Evolutionary conservation across 371 early-diverging fungal genomes (phyloP).

Genomic region (Fennellomyces sp.): DNA sequence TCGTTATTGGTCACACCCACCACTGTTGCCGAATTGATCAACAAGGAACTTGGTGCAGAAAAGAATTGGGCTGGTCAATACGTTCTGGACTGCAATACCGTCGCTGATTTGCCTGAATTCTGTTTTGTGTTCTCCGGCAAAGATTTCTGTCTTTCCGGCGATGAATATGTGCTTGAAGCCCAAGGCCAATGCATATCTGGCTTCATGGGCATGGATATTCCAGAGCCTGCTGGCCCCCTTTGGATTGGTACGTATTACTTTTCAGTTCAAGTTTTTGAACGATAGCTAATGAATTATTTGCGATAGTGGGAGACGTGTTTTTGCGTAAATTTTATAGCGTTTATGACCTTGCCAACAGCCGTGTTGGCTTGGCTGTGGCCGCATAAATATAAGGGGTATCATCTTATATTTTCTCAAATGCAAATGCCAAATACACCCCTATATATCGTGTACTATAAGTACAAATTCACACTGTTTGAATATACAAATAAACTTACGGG

Average conservation of each 20-base stretch:
- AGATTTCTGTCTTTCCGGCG: constrained; percentile 40
- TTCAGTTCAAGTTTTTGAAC: neutral
- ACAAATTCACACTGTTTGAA: neutral
- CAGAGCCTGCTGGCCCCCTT: constrained; percentile 59
- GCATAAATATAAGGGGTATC: neutral
- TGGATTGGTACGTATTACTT: constrained; percentile 36
- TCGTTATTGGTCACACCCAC: constrained; percentile 80
- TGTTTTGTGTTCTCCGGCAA: constrained; percentile 75
- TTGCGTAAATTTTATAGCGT: constrained; percentile 90
- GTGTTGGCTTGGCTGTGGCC: constrained; percentile 74
- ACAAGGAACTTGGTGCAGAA: constrained; percentile 82
- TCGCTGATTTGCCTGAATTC: constrained; percentile 72
- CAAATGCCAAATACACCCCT: constrained; percentile 64
- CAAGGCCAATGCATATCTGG: constrained; percentile 88
- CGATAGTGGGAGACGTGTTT: constrained; percentile 92
- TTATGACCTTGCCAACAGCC: constrained; percentile 85
- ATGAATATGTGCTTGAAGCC: constrained; percentile 84
- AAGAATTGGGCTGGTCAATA: constrained; percentile 89
- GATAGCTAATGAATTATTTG: neutral
- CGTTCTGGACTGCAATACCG: constrained; percentile 69
- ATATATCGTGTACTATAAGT: constrained; percentile 2
- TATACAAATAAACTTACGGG: constrained; percentile 52
- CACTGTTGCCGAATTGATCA: constrained; percentile 79
- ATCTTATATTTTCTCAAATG: constrained; percentile 49
- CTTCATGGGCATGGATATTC: constrained; percentile 90